Base-by-base conservation (phyloP, 2,329 filamentous ascomycete genomes). In the Sporothrix euskadiensis region DNA sequence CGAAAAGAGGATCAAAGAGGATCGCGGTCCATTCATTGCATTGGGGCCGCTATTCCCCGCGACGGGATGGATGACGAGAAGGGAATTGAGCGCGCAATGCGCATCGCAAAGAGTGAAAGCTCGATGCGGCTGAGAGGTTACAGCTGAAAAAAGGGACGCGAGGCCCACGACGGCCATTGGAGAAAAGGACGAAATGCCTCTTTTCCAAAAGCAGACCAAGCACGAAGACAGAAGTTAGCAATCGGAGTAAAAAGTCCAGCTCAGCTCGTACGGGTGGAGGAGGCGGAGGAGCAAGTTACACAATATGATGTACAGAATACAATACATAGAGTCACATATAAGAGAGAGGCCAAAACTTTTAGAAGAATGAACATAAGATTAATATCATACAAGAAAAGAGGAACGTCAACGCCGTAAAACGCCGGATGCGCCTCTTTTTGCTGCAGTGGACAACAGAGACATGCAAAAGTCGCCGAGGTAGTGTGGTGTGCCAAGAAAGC, bases 351-450 rank as follows among this genome's bases (percentile, higher is more conserved):
- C n/a, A 26, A 16, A 56, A 4, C 22, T 30, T 47, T 47, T 30
- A n/a, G 26, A n/a, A 35, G 7, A 10, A 69, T n/a, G 32, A 70
- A 70, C 49, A 59, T 57, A 30, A 47, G 16, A 57, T 70, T 41
- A 70, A 70, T 70, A 70, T 70, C 68, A 71, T 71, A 63, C 54
- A 63, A 63, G 22, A 41, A 41, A 68, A 35, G 52, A 52, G 52
- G 16, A 71, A 71, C 66, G 30, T 69, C 66, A 73, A 73, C 72
- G 71, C 73, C 69, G 30, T n/a, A 44, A 12, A 74, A 74, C 73
- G 73, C 73, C 73, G 35, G 44, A 71, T 69, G 73, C 73, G 69
- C 73, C 73, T 35, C 71, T 65, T 65, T 74, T 74, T 74, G 73
- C 73, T 69, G 69, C 69, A 57, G n/a, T 72, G 56, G 35, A 61